phyloP scores from a whole-genome alignment of 345 rosid genomes.

The Cardiospermum halicacabum region DNA sequence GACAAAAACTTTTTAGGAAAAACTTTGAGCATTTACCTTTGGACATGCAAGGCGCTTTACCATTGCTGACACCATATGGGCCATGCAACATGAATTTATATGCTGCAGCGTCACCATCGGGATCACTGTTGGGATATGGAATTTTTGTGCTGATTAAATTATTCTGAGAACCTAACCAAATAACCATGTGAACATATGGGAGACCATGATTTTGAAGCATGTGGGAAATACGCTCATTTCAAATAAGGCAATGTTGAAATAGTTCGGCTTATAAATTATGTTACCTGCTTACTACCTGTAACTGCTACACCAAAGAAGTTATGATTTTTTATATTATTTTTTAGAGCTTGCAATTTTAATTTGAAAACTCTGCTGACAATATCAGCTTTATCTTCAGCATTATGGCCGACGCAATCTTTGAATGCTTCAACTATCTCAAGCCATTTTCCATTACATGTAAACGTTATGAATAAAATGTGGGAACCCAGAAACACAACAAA shows the following conservation, averaged over 20 bases:
- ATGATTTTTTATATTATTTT: no score
- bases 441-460: conserved; percentile 13
- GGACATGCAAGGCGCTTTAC: not conserved
- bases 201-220: conserved; percentile 2
- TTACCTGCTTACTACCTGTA: no score
- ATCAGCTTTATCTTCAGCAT: not conserved
- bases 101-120: not conserved
- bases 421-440: not conserved
- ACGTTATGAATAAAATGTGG: conserved; percentile 14
- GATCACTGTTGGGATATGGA: not conserved
- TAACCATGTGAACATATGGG: conserved; percentile 5
- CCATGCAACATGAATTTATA: conserved; percentile 4
- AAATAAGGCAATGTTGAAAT: not conserved
- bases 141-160: not conserved
- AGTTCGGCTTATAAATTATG: no score
- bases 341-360: not conserved
- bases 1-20: not conserved
- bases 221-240: no score
- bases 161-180: not conserved
- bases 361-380: not conserved
- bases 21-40: not conserved
- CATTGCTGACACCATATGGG: not conserved
- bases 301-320: no score
- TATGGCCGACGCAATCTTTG: not conserved
- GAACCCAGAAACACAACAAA: not conserved